A percentile compares a stretch with the other conserved stretches of the same genome.
Conservation (phyloP, 768 basidiomycete genomes). For the Tulasnella sp. region DNA sequence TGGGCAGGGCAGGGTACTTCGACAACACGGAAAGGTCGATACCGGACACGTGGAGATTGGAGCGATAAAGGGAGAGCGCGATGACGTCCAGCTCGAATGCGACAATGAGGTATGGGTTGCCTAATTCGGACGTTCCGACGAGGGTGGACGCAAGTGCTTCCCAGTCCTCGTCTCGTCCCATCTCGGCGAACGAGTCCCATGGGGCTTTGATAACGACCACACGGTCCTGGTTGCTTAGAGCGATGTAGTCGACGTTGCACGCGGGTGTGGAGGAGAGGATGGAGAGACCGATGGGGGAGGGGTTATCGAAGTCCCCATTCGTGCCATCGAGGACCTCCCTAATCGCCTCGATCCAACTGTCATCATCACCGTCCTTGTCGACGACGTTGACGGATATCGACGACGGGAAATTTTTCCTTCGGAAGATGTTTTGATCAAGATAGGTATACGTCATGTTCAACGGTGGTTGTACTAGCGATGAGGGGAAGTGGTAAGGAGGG, state of each 20-base stretch:
- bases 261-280: background rate
- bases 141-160: background rate
- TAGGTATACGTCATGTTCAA: background rate
- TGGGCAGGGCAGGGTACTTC: constrained; percentile 18
- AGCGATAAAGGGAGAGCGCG: constrained; percentile 25
- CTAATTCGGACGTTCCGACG: background rate
- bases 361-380: background rate
- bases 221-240: background rate
- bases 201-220: constrained; percentile 9
- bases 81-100: constrained; percentile 32
- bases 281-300: constrained; percentile 9
- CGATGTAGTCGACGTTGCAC: constrained; percentile 2
- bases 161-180: background rate
- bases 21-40: constrained; percentile 31
- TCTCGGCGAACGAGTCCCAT: background rate
- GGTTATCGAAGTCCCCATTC: constrained; percentile 1
- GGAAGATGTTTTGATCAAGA: background rate
- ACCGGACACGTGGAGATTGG: constrained; percentile 26
- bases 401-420: background rate
- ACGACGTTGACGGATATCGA: background rate
- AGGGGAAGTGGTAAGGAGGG: background rate
- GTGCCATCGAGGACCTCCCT: background rate
- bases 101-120: constrained; percentile 21
- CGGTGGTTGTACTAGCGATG: background rate
- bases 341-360: background rate